Evolutionary conservation across 768 basidiomycete species (phyloP), one percentile per base, ranked within the genome.

Genomic region (Lanmaoa pseudosensibilis): DNA sequence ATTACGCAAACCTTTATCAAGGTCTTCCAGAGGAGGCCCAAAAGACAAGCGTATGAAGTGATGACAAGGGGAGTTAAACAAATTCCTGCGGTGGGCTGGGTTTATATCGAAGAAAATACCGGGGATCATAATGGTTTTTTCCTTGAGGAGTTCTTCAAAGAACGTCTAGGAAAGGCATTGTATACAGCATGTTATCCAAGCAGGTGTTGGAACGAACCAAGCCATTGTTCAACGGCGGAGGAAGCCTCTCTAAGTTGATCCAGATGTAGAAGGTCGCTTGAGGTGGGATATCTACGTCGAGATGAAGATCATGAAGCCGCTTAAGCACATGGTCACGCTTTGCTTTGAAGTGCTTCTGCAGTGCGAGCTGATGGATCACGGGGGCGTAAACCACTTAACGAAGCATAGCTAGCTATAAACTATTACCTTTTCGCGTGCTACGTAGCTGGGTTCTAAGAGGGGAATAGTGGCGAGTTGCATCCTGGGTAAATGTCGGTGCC

Each of bases 91-190:
- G 63, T 94, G 88, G 16, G 88, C 55, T 23, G 89, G 90, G 72
- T 79, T 66, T 67, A 90, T 88, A 64, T 91, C 90, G 61, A 93
- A 93, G 78, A 93, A 94, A 62, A 90, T 90, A 12, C 94, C 94
- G 5, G 93, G 92, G 46, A 94, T 92, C 52, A 92, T 89, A 60
- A 94, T 94, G 11, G 92, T 90, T 73, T 92, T 81, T 73, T 92
- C 89, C 73, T 94, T 96, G 51, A 96, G 79, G 43, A 94, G 77
- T 72, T 94, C 94, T 67, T 96, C 94, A 67, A 98, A 98, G 83
- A 98, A 96, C 6, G 90, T 92, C 83, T 86, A 48, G 30, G 23
- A 56, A 50, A 21, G n/a, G 2, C 12, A 50, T 56, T 40, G 19
- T 23, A 51, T 41, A 57, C 43, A 50, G 44, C 44, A 36, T 37